These are phyloP conservation scores for Cylindrotheca fusiformis DNA, from an alignment of 108 stramenopile species.

Conservation along the genomic window DNA sequence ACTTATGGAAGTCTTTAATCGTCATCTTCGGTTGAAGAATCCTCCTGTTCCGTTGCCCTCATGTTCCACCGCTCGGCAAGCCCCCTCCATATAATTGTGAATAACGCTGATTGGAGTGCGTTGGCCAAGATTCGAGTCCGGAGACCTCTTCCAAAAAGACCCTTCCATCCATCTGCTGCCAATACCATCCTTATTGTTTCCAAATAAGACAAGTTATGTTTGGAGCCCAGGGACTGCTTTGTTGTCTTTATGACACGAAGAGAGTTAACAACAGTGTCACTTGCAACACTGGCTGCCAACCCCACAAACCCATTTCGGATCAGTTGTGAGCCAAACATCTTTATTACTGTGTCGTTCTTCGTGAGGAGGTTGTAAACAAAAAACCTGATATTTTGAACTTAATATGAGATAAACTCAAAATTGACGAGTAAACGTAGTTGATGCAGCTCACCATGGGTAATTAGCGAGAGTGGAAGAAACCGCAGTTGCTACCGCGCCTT, in stretches of 20 bases:
- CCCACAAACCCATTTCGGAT: constrained; percentile 75
- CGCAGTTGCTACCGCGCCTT: constrained; percentile 68
- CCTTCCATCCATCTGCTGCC: constrained; percentile 85
- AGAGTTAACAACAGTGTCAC: constrained; percentile 75
- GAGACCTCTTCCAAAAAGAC: constrained; percentile 78
- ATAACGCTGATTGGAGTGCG: constrained; percentile 74
- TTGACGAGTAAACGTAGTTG: not conserved
- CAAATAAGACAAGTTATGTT: constrained; percentile 52
- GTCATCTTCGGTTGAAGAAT: not conserved
- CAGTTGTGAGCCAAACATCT: constrained; percentile 33
- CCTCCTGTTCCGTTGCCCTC: not conserved
- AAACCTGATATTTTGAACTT: constrained; percentile 37
- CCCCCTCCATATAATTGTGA: constrained; percentile 83
- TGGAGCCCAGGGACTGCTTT: constrained; percentile 75
- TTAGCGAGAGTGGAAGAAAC: constrained; percentile 60
- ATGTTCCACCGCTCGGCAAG: constrained; percentile 50
- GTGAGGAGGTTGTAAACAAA: constrained; percentile 67
- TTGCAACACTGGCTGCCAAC: constrained; percentile 64
- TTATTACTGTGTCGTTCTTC: constrained; percentile 31
- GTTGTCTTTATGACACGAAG: constrained; percentile 88
- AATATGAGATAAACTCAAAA: no score
- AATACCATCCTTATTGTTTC: constrained; percentile 74
- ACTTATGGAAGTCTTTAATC: no score
- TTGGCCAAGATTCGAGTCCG: constrained; percentile 80
- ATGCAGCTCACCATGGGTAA: constrained; percentile 78